Base-by-base conservation (phyloP, 148 eudicot species). In the Vaccinium vitisidaea region DNA sequence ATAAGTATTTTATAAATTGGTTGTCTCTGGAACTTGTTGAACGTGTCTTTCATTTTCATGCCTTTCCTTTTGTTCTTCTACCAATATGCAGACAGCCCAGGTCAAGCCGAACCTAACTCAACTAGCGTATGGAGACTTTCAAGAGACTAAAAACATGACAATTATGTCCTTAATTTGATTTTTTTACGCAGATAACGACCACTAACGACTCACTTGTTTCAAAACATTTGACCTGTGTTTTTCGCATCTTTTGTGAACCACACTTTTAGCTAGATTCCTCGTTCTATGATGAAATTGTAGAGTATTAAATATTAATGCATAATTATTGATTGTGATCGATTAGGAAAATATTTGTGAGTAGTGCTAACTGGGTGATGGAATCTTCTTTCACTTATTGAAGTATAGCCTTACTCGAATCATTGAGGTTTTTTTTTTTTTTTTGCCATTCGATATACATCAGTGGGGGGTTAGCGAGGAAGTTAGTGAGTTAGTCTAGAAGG, bases 51-150 rank as follows among this genome's bases (percentile, higher is more conserved):
- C 36, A 12, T 27, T 67, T 67, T 67, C 73, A 4, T 25, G 73
- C 0, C 36, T 67, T 67, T n/a, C 1, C 69, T 8, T 10, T 63
- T 67, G 73, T 8, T 30, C 8, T 67, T 69, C 39, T 2, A 65
- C 30, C 23, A 16, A 74, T 74, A 16, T 43, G 46, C 11, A 46
- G 48, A 23, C 36, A 63, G 53, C 9, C 9, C 9, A 0, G 48
- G 83, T 81, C 83, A 80, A 81, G 83, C 83, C 83, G 75, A 81
- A 81, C 83, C 83, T 81, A 81, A 58, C 58, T 55, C 56, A 81
- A 58, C 67, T 23, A 81, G 71, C 75, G 46, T 63, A 46, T 48
- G n/a, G 30, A 81, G 83, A 81, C 83, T 81, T 81, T 46, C 75
- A 16, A 12, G 48, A 81, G 75, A 65, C 70, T 39, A 43, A 25